phyloP scores from a whole-genome alignment of 805 yeast species.

The Schizosaccharomyces lindneri region DNA sequence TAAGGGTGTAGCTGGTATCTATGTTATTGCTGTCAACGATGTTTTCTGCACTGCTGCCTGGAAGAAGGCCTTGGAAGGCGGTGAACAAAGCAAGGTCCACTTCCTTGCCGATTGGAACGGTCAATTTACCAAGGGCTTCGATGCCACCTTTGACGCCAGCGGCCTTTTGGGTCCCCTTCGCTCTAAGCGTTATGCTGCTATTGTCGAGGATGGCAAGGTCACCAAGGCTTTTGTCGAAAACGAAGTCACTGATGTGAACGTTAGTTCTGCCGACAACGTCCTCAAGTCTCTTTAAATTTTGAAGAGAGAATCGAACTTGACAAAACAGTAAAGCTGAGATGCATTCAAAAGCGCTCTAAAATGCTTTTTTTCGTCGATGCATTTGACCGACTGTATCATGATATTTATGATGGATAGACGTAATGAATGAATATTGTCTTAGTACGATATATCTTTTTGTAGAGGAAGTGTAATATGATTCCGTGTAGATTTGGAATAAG shows the following conservation, averaged over 20 bases:
- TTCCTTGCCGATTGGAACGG: conserved; percentile 65
- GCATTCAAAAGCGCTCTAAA: neutral
- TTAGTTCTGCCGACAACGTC: neutral
- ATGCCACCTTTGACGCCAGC: conserved; percentile 48
- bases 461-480: too few relatives aligned
- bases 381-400: too few relatives aligned
- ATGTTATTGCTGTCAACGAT: conserved; percentile 62
- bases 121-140: conserved; percentile 40
- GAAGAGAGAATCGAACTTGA: neutral
- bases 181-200: conserved; percentile 48
- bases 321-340: neutral
- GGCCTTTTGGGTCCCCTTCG: conserved; percentile 54
- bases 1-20: conserved; percentile 41
- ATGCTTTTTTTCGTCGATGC: too few relatives aligned
- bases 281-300: neutral
- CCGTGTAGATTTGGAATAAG: too few relatives aligned
- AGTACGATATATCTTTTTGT: too few relatives aligned
- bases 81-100: conserved; percentile 17
- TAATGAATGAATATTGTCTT: too few relatives aligned
- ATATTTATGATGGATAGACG: too few relatives aligned
- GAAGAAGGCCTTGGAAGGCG: conserved; percentile 22
- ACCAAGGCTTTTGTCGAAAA: conserved; percentile 13
- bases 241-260: neutral
- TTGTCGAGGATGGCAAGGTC: conserved; percentile 55
- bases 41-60: conserved; percentile 68